Conservation (phyloP, 23 red algal species). For the Cyanidioschyzon merolae region DNA sequence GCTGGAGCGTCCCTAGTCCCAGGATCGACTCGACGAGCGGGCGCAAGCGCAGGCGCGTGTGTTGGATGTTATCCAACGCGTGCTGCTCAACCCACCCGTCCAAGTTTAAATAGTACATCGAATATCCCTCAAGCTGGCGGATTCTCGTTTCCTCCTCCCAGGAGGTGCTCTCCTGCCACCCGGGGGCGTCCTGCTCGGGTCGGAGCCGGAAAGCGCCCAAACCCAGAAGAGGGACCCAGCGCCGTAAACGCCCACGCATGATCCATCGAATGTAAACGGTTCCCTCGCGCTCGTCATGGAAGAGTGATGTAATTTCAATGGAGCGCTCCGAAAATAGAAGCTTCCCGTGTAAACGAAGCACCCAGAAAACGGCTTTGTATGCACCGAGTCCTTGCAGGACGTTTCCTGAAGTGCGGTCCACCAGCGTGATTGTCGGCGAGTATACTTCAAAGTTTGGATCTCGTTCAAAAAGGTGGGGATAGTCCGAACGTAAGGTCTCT, state of each 20-base stretch:
- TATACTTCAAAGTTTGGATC: conserved; percentile 52
- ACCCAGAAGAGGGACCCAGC: background rate
- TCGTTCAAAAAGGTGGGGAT: conserved; percentile 42
- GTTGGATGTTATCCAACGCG: conserved; percentile 24
- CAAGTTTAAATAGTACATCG: conserved; percentile 20
- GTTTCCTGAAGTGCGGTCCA: conserved; percentile 46
- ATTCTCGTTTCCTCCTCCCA: conserved; percentile 18
- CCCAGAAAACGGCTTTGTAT: conserved; percentile 59
- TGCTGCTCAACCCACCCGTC: conserved; percentile 25
- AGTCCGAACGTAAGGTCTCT: conserved; percentile 65
- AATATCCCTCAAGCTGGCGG: conserved; percentile 24
- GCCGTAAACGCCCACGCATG: conserved; percentile 10
- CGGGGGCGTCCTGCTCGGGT: background rate
- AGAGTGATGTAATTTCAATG: conserved; percentile 52
- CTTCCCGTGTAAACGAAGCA: conserved; percentile 45
- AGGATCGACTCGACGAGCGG: conserved; percentile 25
- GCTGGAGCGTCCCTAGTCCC: conserved; percentile 14
- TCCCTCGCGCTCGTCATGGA: conserved; percentile 50
- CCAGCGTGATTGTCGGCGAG: conserved; percentile 35
- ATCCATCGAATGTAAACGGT: conserved; percentile 64
- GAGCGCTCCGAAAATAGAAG: conserved; percentile 31
- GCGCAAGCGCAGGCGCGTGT: conserved; percentile 16
- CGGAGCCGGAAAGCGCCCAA: background rate
- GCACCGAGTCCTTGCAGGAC: conserved; percentile 37
- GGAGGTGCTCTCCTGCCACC: background rate